phyloP scores from a whole-genome alignment of 2,329 filamentous ascomycete genomes.

The Beauveria sp. region DNA sequence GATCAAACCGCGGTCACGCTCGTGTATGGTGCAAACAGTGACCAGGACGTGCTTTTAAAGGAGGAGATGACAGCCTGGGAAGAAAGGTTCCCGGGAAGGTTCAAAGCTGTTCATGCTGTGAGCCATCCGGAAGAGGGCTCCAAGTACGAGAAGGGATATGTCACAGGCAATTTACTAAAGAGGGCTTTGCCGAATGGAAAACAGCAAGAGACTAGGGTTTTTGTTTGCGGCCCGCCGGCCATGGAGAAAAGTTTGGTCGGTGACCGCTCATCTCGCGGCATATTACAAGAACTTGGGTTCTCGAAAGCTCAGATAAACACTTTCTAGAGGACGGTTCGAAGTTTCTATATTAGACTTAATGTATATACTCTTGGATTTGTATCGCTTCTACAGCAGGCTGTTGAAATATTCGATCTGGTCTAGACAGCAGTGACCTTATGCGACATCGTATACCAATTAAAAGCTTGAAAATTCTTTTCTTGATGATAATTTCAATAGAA shows the following conservation, averaged over 20 bases:
- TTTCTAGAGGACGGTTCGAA: too few relatives aligned
- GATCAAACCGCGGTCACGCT: conserved; percentile 58
- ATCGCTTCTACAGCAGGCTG: too few relatives aligned
- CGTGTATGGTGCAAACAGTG: conserved; percentile 48
- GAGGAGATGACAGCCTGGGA: not conserved
- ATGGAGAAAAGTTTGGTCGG: not conserved
- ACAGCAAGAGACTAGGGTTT: not conserved
- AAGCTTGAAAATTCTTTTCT: too few relatives aligned
- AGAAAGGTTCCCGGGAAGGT: conserved; percentile 13
- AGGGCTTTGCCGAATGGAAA: not conserved
- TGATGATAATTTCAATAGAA: too few relatives aligned
- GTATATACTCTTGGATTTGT: too few relatives aligned
- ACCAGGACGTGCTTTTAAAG: not conserved
- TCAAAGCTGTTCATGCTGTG: not conserved
- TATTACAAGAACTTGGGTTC: too few relatives aligned
- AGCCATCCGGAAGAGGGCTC: not conserved
- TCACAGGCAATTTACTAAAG: not conserved
- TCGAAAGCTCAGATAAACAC: too few relatives aligned
- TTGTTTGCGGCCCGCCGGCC: not conserved
- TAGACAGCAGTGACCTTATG: too few relatives aligned
- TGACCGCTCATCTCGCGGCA: not conserved
- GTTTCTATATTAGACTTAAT: too few relatives aligned
- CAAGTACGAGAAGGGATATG: not conserved
- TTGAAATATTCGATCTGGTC: too few relatives aligned
- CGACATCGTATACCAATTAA: too few relatives aligned